Base-by-base conservation (phyloP, 2,329 filamentous ascomycete genomes). In the Phyllosticta paracitricarpa region DNA sequence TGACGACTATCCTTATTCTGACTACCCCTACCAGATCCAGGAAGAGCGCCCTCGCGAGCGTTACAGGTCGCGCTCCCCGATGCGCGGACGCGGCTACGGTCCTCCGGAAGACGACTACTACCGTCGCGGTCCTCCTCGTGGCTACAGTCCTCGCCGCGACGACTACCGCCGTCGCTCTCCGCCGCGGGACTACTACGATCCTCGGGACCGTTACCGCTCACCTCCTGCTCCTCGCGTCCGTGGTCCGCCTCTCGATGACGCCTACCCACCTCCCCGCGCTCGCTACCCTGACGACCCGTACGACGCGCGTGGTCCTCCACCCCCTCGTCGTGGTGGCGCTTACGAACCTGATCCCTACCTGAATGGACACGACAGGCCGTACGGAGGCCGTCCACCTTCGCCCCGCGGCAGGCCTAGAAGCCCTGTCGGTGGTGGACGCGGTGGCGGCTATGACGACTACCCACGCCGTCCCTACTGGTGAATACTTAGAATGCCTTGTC, bases 121-220 rank as follows among this genome's bases (percentile, higher is more conserved):
- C 73, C 87, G 91, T 68, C 90, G 93, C 69, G 88, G 87, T 54
- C 88, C 89, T 63, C 85, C 85, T 63, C 85, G 90, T 68, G 89
- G 87, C 63, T 96, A 95, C 74, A 95, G 89, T 74, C 92, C 91
- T 64, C 87, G 88, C 65, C 85, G 89, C 64, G 86, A 89, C 65
- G 96, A 96, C 76, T 91, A 93, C 72, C 91, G 95, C 71, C 87
- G 92, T 69, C 93, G 90, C 70, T 81, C 83, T 55, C 87, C 83
- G 61, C 82, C 88, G 63, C 87, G 90, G 67, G 89, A 93, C 63
- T 96, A 96, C 77, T 96, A 97, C 76, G 89, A 93, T 65, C 85
- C 88, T 71, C 80, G 81, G 66, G 85, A 89, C 68, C 84, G 87
- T 57, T 91, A 92, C 70, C 91, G 77, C 63, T 78, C 78, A 64